Conservation (phyloP, 1,139 yeast genomes). For the Lizanozyma gosingica region DNA sequence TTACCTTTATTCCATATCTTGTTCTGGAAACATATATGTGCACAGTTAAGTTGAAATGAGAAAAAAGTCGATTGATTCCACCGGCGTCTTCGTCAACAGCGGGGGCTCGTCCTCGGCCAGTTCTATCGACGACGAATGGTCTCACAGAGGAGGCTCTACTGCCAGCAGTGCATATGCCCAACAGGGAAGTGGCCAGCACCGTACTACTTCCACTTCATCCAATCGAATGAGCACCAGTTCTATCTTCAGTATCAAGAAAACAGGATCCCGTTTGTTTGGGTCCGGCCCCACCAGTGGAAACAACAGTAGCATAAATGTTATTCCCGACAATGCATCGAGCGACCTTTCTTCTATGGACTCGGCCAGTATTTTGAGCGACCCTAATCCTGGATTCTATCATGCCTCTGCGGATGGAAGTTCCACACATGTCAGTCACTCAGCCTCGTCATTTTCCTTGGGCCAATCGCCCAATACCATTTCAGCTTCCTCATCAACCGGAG, state of each 20-base stretch:
- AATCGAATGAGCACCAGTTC: neutral
- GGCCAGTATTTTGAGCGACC: conserved; percentile 17
- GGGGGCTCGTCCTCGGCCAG: neutral
- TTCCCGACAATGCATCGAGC: conserved; percentile 16
- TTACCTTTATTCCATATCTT: no score
- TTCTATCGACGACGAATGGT: neutral
- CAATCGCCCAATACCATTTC: conserved; percentile 2
- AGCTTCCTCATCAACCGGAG: conserved; percentile 2
- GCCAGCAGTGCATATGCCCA: no score
- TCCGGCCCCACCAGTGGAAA: neutral
- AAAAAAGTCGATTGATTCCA: neutral
- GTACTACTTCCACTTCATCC: neutral
- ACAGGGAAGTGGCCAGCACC: no score
- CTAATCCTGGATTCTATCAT: conserved; percentile 1
- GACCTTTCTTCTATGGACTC: conserved; percentile 30
- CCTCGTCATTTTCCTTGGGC: neutral
- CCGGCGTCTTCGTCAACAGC: neutral
- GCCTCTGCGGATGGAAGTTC: no score
- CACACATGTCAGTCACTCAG: no score
- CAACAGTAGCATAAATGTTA: conserved; percentile 11
- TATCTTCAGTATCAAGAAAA: neutral
- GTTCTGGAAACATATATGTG: no score
- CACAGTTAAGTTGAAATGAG: no score
- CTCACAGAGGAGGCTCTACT: neutral
- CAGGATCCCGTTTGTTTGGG: neutral